phyloP scores from a whole-genome alignment of 2,329 filamentous ascomycete genomes.

The Monilinia fructigena region DNA sequence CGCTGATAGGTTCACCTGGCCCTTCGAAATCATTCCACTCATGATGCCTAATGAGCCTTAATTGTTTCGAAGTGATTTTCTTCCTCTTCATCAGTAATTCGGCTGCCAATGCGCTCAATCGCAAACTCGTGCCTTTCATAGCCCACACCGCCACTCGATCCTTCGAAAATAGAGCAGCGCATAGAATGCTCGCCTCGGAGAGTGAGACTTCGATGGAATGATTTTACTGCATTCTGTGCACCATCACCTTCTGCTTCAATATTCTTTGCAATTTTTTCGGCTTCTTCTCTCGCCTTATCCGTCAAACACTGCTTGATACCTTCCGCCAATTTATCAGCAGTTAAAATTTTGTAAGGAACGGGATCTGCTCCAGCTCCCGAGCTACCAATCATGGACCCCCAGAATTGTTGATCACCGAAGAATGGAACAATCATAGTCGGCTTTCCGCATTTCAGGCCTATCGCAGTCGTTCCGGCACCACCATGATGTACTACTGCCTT shows the following conservation, averaged over 20 bases:
- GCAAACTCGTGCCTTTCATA: conserved; percentile 58
- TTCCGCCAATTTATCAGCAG: conserved; percentile 62
- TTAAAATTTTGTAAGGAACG: conserved; percentile 67
- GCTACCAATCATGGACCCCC: conserved; percentile 67
- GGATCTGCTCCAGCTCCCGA: conserved; percentile 64
- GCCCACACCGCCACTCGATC: conserved; percentile 66
- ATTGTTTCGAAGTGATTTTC: conserved; percentile 60
- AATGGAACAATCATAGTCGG: conserved; percentile 78
- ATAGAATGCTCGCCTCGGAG: conserved; percentile 54
- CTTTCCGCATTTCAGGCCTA: conserved; percentile 67
- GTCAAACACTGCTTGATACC: conserved; percentile 68
- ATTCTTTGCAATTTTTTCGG: conserved; percentile 56
- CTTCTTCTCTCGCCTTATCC: conserved; percentile 57
- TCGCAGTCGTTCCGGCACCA: conserved; percentile 75
- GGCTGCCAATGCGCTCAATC: conserved; percentile 63
- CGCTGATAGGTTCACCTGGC: conserved; percentile 70
- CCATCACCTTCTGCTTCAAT: conserved; percentile 66
- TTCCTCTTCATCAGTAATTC: conserved; percentile 61
- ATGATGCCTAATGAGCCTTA: conserved; percentile 63
- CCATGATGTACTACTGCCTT: conserved; percentile 70
- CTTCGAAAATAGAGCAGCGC: conserved; percentile 64
- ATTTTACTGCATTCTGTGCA: conserved; percentile 64
- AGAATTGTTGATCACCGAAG: conserved; percentile 78
- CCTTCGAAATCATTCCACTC: conserved; percentile 79
- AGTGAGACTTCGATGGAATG: conserved; percentile 62